Conservation (phyloP, 805 yeast species). For the Nakazawaea populi region DNA sequence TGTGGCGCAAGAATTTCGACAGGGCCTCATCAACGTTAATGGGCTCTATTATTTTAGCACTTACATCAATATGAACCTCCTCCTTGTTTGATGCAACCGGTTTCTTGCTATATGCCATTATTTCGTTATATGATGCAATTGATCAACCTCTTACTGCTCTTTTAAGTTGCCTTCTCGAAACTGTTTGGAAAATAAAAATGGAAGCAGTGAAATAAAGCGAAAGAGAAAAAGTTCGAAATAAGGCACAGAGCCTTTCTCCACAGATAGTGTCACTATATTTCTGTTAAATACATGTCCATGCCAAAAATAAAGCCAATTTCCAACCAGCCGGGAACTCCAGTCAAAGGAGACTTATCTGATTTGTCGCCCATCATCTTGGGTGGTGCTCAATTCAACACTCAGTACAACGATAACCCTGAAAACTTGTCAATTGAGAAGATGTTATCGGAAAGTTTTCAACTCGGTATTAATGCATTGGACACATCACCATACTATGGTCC, state of each 20-base stretch:
- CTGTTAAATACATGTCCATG: background rate
- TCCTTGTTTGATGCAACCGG: background rate
- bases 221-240: too few relatives aligned
- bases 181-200: too few relatives aligned
- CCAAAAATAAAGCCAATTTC: background rate
- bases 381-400: constrained; percentile 83
- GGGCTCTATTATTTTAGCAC: background rate
- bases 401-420: constrained; percentile 68
- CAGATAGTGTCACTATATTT: too few relatives aligned
- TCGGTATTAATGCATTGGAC: constrained; percentile 75
- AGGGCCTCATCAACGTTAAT: background rate
- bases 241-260: too few relatives aligned
- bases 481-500: constrained; percentile 94
- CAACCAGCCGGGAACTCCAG: constrained; percentile 10
- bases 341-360: constrained; percentile 18
- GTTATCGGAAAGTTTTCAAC: constrained; percentile 50
- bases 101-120: constrained; percentile 4
- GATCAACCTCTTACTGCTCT: too few relatives aligned
- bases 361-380: constrained; percentile 68
- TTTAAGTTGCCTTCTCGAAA: too few relatives aligned
- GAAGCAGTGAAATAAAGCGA: too few relatives aligned
- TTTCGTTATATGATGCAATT: too few relatives aligned
- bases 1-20: background rate
- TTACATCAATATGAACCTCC: constrained; percentile 9
- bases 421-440: constrained; percentile 52